Evolutionary conservation across 148 eudicot genomes (phyloP), one percentile per base, ranked within the genome.

Genomic region (Cornus controversa): DNA sequence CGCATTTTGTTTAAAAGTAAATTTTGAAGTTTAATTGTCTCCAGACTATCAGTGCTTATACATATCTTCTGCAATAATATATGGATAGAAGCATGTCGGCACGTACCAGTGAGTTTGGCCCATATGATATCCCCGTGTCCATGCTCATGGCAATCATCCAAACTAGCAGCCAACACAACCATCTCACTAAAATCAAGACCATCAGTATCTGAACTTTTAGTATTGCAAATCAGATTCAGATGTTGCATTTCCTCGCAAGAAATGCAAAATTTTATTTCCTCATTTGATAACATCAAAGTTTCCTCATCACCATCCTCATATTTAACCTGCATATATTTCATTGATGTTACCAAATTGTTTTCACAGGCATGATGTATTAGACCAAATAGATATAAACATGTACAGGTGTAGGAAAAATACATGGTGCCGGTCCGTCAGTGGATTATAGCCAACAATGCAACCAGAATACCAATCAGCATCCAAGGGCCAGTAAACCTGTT

Each of bases 401-500:
- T 64, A 84, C 26, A 53, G 47, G 40, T 27, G 14, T 23, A 26
- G 73, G 62, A 47, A 68, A 22, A 86, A 75, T 91, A 93, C 99
- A 83, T 82, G 88, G 78, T 96, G 98, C 63, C 83, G 73, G 10
- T 81, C 85, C 53, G 89, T 85, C 78, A 82, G 86, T 1, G 82
- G 78, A 78, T 85, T 78, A 80, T 88, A 92, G 69, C 87, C 85
- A 74, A 70, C 82, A 27, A 96, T 76, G 16, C 66, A 81, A 47
- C 93, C 98, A 54, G 69, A 54, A 79, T 96, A 96, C 98, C 98
- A 96, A 78, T 82, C 93, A 77, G 83, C 89, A 81, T 96, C 99
- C 88, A 96, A 81, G 29, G 99, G 99, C 99, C 99, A 96, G 82
- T 86, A 96, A 53, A 93, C 94, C 99, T 96, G 90, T 76, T 74